Evolutionary conservation across 2,329 filamentous ascomycete genomes (phyloP), one percentile per base, ranked within the genome.

Genomic region (Colletotrichum tropicale): DNA sequence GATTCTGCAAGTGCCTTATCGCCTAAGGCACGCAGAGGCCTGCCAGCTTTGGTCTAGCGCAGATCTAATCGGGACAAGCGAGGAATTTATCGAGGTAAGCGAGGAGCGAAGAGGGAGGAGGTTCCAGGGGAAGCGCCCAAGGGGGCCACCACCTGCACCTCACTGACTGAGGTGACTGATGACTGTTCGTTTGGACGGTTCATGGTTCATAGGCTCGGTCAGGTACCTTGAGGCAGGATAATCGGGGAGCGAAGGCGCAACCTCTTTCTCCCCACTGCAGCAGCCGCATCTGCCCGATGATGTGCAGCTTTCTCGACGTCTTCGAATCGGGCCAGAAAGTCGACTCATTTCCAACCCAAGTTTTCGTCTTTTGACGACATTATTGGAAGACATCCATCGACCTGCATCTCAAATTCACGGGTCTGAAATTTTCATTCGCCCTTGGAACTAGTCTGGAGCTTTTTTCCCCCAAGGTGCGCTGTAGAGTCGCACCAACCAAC

Each of bases 241-340:
- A 66, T 26, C 28, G 38, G 34, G 43, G 36, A 62, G 60, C 13
- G 72, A 67, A 72, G 62, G 72, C 65, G 34, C 67, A 24, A 62
- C 52, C 65, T 58, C 64, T 18, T 38, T 55, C 52, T 32, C 30
- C 75, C 34, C 77, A 77, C 77, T 76, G 30, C 72, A 77, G 56
- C 76, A 78, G 68, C 56, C 75, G 36, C 77, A 78, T 56, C 48
- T 61, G 60, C 68, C 72, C 72, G 67, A 71, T 71, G 67, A 61
- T 71, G 67, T 73, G 70, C 70, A 75, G 73, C 70, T 67, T 60
- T 65, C 70, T 74, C 64, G 64, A 68, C 62, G 64, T 60, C 64
- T 73, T 64, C 52, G 56, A 36, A 30, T 36, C 48, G 43, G n/a
- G 26, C 16, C 36, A 28, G 32, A n/a, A 24, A 34, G 32, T 64